Base-by-base conservation (phyloP, 192 early-diverging fungal genomes). In the Chytriomyces hyalinus region DNA sequence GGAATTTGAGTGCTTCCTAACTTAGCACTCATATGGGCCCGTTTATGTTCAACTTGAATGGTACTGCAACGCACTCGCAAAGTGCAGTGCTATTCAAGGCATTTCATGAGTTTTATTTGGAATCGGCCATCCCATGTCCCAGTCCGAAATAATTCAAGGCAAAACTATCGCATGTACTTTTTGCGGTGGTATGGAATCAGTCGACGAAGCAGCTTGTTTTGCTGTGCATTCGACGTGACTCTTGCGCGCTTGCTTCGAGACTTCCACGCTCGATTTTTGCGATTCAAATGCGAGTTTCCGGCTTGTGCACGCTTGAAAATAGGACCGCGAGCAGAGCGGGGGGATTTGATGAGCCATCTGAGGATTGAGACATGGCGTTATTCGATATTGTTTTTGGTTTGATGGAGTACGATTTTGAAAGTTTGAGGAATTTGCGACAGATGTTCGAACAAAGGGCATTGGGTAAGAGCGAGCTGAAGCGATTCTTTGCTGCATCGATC, bases 111-210 rank as follows among this genome's bases (percentile, higher is more conserved):
- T 36, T 36, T 36, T 36, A 36, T 36, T 36, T 36, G 36, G 36
- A 36, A 36, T 36, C 36, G 36, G 36, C 36, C 36, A 36, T 36
- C 36, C 36, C 36, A 36, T 36, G 36, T 36, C 36, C 36, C 0
- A 36, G 36, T 36, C 36, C 36, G 36, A 36, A 36, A 36, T 36
- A 36, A 36, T 36, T 36, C 36, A 36, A 36, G 36, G 36, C 36
- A 36, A 36, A 17, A 43, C 46, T 66, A 75, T 75, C 78, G 79
- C 80, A 87, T 78, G 77, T 85, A 88, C 20, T 82, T 73, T 67
- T 77, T 80, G 70, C 82, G 84, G 73, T 80, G 80, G 80, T 88
- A 88, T 6, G 87, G 87, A 43, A 88, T 77, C 15, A 88, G 75
- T 51, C 76, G 72, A 44, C 73, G 62, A 20, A 88, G 70, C 47